phyloP scores from a whole-genome alignment of 176 grass and related monocot genomes.

The Zea mays region DNA sequence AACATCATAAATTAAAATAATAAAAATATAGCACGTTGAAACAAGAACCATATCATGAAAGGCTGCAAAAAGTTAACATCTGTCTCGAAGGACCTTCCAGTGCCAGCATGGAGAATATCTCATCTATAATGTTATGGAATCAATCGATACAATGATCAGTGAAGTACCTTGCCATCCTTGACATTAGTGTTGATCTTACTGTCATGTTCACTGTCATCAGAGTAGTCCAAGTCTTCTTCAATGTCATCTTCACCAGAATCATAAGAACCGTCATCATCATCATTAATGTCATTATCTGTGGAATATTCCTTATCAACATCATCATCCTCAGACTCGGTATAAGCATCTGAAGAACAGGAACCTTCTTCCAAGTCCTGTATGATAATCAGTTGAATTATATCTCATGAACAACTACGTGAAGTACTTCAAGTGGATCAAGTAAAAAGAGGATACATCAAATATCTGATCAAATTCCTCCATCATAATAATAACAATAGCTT shows the following conservation, averaged over 20 bases:
- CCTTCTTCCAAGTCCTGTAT: conserved; percentile 74
- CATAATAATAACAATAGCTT: conserved; percentile 93
- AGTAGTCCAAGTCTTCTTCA: conserved; percentile 59
- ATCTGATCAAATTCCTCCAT: conserved; percentile 90
- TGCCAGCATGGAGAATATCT: background rate
- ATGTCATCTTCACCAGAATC: conserved; percentile 65
- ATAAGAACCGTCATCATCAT: conserved; percentile 62
- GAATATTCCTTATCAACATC: conserved; percentile 75
- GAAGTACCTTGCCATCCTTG: conserved; percentile 61
- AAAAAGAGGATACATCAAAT: conserved; percentile 75
- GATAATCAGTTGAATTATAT: conserved; percentile 36
- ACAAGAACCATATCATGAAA: conserved; percentile 11
- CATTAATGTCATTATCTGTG: conserved; percentile 68
- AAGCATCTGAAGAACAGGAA: conserved; percentile 77
- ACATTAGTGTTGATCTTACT: conserved; percentile 37
- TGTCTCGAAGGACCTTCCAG: background rate
- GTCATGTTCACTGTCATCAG: conserved; percentile 54
- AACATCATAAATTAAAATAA: too few species aligned
- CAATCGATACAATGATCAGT: conserved; percentile 1
- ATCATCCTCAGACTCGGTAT: conserved; percentile 68
- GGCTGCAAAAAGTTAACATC: conserved; percentile 13
- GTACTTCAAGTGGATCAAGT: conserved; percentile 32
- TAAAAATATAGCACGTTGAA: background rate
- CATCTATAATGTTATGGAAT: conserved; percentile 40
- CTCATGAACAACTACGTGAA: background rate